These are phyloP conservation scores for Geranium incanum DNA, from an alignment of 441 rosid genomes.

Conservation along the genomic window DNA sequence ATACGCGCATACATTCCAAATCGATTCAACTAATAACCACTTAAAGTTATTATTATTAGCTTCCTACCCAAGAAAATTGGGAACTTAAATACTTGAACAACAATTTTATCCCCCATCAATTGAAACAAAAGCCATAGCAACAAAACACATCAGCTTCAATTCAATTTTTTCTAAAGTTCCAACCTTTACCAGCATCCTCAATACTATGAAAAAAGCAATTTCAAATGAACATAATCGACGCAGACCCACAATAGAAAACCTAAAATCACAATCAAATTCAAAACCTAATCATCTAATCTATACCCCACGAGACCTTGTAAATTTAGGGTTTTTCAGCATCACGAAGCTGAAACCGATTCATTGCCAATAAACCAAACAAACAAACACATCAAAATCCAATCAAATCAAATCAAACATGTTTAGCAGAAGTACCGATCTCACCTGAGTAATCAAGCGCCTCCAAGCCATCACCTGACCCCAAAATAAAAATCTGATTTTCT, in stretches of 20 bases:
- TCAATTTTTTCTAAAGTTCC: background rate
- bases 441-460: constrained; percentile 76
- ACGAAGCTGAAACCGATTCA: background rate
- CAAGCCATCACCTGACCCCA: constrained; percentile 62
- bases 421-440: constrained; percentile 10
- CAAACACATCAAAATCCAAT: background rate
- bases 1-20: no score
- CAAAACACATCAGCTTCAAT: no score
- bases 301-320: background rate
- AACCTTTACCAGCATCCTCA: background rate
- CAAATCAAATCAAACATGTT: background rate
- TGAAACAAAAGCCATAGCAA: background rate
- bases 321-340: background rate
- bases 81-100: no score
- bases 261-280: background rate
- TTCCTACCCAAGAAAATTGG: no score
- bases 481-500: constrained; percentile 13
- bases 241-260: no score
- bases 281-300: background rate
- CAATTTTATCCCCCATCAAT: background rate
- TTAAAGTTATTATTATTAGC: no score
- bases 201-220: no score
- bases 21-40: no score
- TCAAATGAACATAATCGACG: no score
- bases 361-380: background rate